phyloP scores from a whole-genome alignment of 768 basidiomycete species.

The Lactarius quietus region DNA sequence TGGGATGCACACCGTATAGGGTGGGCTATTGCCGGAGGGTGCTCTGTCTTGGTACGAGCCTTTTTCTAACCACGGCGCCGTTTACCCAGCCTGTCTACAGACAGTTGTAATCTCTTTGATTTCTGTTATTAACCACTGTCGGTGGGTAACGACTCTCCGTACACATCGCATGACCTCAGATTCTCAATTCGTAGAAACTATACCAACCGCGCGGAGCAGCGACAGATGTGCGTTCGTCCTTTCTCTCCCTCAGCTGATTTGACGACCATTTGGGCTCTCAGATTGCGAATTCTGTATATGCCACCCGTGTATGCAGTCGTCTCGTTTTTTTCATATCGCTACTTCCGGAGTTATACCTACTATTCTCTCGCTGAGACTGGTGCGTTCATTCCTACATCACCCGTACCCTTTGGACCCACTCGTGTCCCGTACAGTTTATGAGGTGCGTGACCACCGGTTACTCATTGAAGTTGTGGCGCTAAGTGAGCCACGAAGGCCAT shows the following conservation, averaged over 20 bases:
- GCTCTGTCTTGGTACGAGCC: constrained; percentile 49
- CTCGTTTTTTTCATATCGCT: constrained; percentile 84
- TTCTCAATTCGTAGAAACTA: constrained; percentile 55
- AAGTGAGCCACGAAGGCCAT: constrained; percentile 48
- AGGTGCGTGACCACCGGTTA: constrained; percentile 40
- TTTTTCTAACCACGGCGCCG: constrained; percentile 1
- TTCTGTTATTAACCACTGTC: constrained; percentile 57
- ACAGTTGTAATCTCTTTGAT: constrained; percentile 58
- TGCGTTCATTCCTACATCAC: constrained; percentile 30
- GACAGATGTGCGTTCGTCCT: constrained; percentile 58
- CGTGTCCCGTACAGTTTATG: constrained; percentile 49
- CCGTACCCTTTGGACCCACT: constrained; percentile 36
- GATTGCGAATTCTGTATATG: constrained; percentile 81
- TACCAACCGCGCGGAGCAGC: constrained; percentile 65
- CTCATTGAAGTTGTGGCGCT: background rate
- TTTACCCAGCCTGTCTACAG: constrained; percentile 32
- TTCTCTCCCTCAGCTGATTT: background rate
- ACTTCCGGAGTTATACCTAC: constrained; percentile 72
- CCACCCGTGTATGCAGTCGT: constrained; percentile 77
- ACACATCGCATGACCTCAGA: background rate
- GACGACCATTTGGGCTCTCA: constrained; percentile 30
- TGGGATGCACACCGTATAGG: constrained; percentile 68
- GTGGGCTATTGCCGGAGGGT: constrained; percentile 68
- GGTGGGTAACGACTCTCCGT: constrained; percentile 40
- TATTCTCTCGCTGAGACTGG: constrained; percentile 50